phyloP scores from a whole-genome alignment of 495 filamentous ascomycete species.

The Ramalina intermedia region DNA sequence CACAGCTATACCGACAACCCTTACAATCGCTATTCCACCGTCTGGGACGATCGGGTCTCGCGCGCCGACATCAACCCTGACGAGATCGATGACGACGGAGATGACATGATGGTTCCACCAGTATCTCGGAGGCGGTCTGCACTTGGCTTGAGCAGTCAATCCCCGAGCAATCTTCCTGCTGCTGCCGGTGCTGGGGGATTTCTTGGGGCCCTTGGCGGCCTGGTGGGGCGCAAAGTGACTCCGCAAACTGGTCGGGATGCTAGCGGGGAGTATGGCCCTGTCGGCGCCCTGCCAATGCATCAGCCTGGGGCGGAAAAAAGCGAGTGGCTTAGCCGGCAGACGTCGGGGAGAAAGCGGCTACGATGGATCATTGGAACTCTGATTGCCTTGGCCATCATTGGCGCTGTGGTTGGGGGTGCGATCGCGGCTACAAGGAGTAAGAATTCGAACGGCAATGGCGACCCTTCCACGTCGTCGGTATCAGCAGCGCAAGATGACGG shows the following conservation, averaged over 20 bases:
- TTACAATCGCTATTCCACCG: slow-evolving; percentile 46
- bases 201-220: slow-evolving; percentile 24
- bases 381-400: slow-evolving; percentile 46
- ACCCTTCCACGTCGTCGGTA: slow-evolving; percentile 13
- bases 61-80: slow-evolving; percentile 55
- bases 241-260: slow-evolving; percentile 10
- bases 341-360: slow-evolving; percentile 49
- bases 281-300: slow-evolving; percentile 22
- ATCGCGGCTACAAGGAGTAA: slow-evolving; percentile 19
- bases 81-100: slow-evolving; percentile 71
- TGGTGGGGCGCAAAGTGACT: slow-evolving; percentile 17
- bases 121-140: slow-evolving; percentile 33
- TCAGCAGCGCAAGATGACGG: slow-evolving; percentile 28
- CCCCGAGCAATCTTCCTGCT: slow-evolving; percentile 19
- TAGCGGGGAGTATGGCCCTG: slow-evolving; percentile 39
- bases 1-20: slow-evolving; percentile 34
- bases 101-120: slow-evolving; percentile 51
- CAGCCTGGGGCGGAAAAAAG: slow-evolving; percentile 30
- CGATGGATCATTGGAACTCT: slow-evolving; percentile 54
- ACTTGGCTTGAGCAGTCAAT: slow-evolving; percentile 33
- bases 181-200: slow-evolving; percentile 31
- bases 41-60: slow-evolving; percentile 35
- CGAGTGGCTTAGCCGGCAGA: slow-evolving; percentile 43
- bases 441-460: slow-evolving; percentile 7
- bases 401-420: slow-evolving; percentile 62